Percentiles rank a stretch among this genome's conserved stretches.
Evolutionary conservation across 2,329 filamentous ascomycete species (phyloP).

Genomic region (Microsporum audouinii): DNA sequence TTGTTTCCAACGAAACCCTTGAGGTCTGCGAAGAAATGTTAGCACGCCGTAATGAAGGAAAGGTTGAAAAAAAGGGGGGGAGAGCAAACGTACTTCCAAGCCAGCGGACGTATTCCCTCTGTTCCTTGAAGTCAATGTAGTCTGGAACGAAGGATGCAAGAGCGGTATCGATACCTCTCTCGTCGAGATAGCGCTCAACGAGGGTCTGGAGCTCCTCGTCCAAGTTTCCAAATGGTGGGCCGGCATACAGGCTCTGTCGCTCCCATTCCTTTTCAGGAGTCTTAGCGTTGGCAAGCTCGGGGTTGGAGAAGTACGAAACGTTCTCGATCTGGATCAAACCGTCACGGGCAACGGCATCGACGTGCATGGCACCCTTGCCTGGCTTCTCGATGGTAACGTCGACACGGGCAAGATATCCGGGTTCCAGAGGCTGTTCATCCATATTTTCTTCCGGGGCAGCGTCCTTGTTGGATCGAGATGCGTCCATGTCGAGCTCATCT

Average conservation of each 20-base stretch:
- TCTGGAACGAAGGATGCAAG: constrained; percentile 86
- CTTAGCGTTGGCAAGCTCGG: constrained; percentile 63
- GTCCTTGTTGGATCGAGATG: constrained; percentile 44
- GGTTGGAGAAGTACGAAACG: constrained; percentile 73
- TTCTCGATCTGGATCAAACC: constrained; percentile 80
- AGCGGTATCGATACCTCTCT: constrained; percentile 77
- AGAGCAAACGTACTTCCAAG: constrained; percentile 48
- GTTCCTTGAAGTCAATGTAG: constrained; percentile 97
- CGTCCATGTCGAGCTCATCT: constrained; percentile 43
- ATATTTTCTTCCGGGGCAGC: constrained; percentile 48
- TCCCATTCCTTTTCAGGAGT: constrained; percentile 66
- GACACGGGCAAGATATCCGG: constrained; percentile 66
- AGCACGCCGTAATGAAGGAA: neutral
- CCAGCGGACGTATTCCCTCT: constrained; percentile 91
- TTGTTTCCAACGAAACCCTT: constrained; percentile 62
- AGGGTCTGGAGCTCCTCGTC: constrained; percentile 91
- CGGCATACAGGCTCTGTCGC: constrained; percentile 70
- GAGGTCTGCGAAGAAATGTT: constrained; percentile 45
- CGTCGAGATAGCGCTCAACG: constrained; percentile 86
- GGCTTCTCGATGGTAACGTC: constrained; percentile 84
- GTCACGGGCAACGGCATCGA: constrained; percentile 78
- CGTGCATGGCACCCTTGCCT: constrained; percentile 69
- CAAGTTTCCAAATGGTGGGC: constrained; percentile 83
- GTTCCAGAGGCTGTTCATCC: constrained; percentile 37
- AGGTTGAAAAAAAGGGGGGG: neutral